Percentiles rank a stretch among this genome's conserved stretches.
Conservation (phyloP, 1,284 basidiomycete species). For the Phenoliferia sp. region DNA sequence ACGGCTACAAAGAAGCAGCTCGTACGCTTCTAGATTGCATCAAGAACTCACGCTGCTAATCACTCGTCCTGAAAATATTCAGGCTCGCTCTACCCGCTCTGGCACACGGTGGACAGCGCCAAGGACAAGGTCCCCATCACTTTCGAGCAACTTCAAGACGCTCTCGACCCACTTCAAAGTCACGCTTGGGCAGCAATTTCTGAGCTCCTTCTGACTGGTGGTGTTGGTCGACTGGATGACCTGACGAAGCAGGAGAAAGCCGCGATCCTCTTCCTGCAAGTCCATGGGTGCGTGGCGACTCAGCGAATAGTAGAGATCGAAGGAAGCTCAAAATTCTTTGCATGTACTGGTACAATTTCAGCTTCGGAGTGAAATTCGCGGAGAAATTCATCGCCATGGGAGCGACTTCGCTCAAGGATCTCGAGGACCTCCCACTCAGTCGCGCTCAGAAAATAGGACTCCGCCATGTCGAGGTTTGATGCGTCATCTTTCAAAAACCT, state of each 20-base stretch:
- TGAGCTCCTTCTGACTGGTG: conserved; percentile 13
- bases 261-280: conserved; percentile 12
- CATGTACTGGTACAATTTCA: neutral
- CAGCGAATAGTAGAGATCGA: no score
- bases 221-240: conserved; percentile 1
- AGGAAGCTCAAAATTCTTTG: neutral
- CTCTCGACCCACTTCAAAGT: conserved; percentile 11
- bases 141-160: conserved; percentile 11
- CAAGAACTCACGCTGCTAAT: neutral
- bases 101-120: conserved; percentile 12
- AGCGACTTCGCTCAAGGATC: conserved; percentile 21
- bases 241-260: conserved; percentile 15
- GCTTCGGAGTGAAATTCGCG: conserved; percentile 23
- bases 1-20: conserved; percentile 25
- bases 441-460: conserved; percentile 32
- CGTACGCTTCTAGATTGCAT: neutral
- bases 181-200: conserved; percentile 24
- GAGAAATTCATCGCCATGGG: conserved; percentile 17
- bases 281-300: conserved; percentile 20
- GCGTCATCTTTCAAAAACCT: neutral
- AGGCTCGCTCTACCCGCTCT: conserved; percentile 21
- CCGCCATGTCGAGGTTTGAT: conserved; percentile 21
- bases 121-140: neutral
- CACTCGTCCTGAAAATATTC: neutral
- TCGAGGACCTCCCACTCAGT: conserved; percentile 19